These are phyloP conservation scores for Microcyclospora tardicrescens DNA, from an alignment of 2,329 filamentous ascomycete species.

Conservation along the genomic window DNA sequence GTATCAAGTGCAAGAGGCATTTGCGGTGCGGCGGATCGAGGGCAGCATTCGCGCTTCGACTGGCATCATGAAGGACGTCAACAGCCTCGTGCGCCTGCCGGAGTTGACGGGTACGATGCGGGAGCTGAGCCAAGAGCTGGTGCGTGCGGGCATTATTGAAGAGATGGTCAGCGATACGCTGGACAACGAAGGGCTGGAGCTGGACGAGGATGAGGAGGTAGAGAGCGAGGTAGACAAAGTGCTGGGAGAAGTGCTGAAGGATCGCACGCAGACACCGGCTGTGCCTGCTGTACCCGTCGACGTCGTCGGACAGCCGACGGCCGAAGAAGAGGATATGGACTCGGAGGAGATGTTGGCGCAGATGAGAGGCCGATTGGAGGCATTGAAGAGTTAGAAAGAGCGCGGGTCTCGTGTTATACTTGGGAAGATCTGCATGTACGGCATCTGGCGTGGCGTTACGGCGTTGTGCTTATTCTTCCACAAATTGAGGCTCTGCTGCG, in stretches of 20 bases:
- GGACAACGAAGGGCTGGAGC: constrained; percentile 58
- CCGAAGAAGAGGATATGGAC: constrained; percentile 62
- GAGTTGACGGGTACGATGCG: constrained; percentile 83
- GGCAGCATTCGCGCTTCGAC: constrained; percentile 76
- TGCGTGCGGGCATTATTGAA: constrained; percentile 93
- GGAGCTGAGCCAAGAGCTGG: constrained; percentile 72
- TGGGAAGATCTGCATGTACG: too few relatives aligned
- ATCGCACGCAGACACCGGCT: constrained; percentile 54
- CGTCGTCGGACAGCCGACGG: constrained; percentile 38
- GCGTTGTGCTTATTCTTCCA: too few relatives aligned
- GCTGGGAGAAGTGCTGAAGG: constrained; percentile 78
- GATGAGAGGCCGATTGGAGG: constrained; percentile 85
- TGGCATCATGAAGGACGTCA: constrained; percentile 95
- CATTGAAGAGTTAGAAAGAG: constrained; percentile 61
- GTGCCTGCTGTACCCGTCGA: constrained; percentile 34
- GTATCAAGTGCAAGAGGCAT: constrained; percentile 97
- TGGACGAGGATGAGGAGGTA: constrained; percentile 61
- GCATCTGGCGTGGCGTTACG: too few relatives aligned
- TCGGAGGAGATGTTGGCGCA: constrained; percentile 83
- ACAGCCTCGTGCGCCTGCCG: constrained; percentile 68
- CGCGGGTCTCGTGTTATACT: too few relatives aligned
- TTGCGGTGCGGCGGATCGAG: constrained; percentile 90
- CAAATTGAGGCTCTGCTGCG: too few relatives aligned
- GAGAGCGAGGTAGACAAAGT: constrained; percentile 84
- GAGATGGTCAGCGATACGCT: constrained; percentile 88